Percentiles rank a stretch among this genome's conserved stretches.
Conservation (phyloP, 2,329 filamentous ascomycete genomes). For the Tothia fuscella region DNA sequence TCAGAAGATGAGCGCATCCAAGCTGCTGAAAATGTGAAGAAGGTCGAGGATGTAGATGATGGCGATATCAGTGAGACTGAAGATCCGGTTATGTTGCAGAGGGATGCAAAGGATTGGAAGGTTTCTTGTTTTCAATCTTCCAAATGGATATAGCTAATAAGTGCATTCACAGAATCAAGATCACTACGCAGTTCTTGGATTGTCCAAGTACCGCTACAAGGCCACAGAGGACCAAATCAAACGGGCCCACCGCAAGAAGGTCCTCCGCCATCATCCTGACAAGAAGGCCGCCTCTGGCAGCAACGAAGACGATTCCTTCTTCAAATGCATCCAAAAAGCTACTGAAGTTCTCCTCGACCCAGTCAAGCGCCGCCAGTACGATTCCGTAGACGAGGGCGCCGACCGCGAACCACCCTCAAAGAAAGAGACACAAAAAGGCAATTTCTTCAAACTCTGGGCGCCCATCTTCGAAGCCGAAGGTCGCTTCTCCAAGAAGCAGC, state of each 20-base stretch:
- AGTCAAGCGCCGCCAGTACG: conserved; percentile 83
- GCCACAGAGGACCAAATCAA: conserved; percentile 98
- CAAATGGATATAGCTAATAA: conserved; percentile 11
- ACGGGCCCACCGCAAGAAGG: conserved; percentile 98
- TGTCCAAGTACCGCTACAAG: conserved; percentile 83
- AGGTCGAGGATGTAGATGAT: conserved; percentile 80
- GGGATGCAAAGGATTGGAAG: conserved; percentile 99
- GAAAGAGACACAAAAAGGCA: conserved; percentile 74
- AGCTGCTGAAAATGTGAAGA: conserved; percentile 89
- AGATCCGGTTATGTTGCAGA: conserved; percentile 80
- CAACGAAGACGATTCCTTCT: conserved; percentile 92
- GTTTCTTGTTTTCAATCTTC: conserved; percentile 34
- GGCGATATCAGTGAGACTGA: conserved; percentile 90
- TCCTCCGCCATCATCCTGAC: conserved; percentile 95
- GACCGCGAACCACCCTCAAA: conserved; percentile 87
- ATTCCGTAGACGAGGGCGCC: conserved; percentile 89
- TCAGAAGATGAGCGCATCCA: conserved; percentile 97
- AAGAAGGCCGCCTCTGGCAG: conserved; percentile 90
- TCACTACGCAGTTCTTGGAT: conserved; percentile 90
- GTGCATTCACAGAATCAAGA: conserved; percentile 59
- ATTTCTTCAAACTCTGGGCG: conserved; percentile 93
- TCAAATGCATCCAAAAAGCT: conserved; percentile 99
- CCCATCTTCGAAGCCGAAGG: conserved; percentile 82
- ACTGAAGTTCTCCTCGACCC: conserved; percentile 90
- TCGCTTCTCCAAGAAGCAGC: conserved; percentile 84